Conservation (phyloP, 1,139 yeast genomes). For the Pichia sp. region DNA sequence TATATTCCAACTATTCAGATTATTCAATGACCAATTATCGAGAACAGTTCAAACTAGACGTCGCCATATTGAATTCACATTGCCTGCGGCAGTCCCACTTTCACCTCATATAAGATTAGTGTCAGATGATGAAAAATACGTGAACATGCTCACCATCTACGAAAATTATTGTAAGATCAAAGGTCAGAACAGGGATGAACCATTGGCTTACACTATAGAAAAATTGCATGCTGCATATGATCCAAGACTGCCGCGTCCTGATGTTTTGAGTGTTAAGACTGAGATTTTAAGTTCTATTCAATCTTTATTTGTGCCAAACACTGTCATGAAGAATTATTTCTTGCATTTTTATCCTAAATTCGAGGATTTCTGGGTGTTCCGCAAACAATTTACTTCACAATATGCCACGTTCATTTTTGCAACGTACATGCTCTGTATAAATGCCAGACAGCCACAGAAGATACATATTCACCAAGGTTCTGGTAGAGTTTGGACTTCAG, state of each 20-base stretch:
- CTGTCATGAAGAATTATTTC: slow-evolving; percentile 68
- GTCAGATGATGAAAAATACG: slow-evolving; percentile 74
- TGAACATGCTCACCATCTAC: slow-evolving; percentile 81
- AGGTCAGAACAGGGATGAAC: slow-evolving; percentile 81
- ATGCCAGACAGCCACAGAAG: slow-evolving; percentile 91
- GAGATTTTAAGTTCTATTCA: slow-evolving; percentile 91
- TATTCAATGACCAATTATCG: slow-evolving; percentile 75
- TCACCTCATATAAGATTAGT: slow-evolving; percentile 93
- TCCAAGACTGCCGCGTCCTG: slow-evolving; percentile 90
- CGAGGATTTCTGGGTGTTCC: slow-evolving; percentile 96
- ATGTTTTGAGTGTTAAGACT: slow-evolving; percentile 79
- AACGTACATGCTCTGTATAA: slow-evolving; percentile 93
- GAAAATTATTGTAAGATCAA: slow-evolving; percentile 79
- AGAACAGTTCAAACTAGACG: slow-evolving; percentile 85
- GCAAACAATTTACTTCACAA: slow-evolving; percentile 91
- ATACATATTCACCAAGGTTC: slow-evolving; percentile 76
- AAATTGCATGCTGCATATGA: slow-evolving; percentile 91
- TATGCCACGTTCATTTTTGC: slow-evolving; percentile 93
- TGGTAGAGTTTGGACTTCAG: slow-evolving; percentile 92
- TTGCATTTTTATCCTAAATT: slow-evolving; percentile 65
- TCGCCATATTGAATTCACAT: slow-evolving; percentile 77
- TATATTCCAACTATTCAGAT: slow-evolving; percentile 83
- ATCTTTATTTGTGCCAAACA: slow-evolving; percentile 78
- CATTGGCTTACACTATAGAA: slow-evolving; percentile 80
- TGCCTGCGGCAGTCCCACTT: slow-evolving; percentile 90